A percentile compares a stretch with the other conserved stretches of the same genome.
phyloP scores from a whole-genome alignment of 768 basidiomycete genomes.

The Leccinum arenicola region DNA sequence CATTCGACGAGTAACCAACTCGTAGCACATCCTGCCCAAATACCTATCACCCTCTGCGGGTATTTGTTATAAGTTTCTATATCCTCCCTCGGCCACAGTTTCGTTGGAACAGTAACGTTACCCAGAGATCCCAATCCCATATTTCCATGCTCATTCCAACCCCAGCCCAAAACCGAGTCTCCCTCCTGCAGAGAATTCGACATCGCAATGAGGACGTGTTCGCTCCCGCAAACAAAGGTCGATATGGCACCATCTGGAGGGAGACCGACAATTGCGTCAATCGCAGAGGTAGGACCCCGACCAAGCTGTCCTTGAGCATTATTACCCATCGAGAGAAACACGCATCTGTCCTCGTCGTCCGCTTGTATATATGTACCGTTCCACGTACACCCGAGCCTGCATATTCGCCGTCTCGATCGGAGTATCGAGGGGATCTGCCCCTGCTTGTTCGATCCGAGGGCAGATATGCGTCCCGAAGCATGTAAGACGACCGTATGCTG shows the following conservation, averaged over 20 bases:
- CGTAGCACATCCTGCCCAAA: constrained; percentile 34
- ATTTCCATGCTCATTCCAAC: constrained; percentile 99
- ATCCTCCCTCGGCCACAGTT: constrained; percentile 47
- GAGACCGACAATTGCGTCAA: constrained; percentile 14
- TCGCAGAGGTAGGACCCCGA: constrained; percentile 15
- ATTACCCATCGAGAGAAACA: constrained; percentile 52
- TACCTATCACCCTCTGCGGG: constrained; percentile 15
- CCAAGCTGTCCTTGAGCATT: constrained; percentile 68
- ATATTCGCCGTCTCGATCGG: constrained; percentile 23
- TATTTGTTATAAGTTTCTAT: constrained; percentile 3
- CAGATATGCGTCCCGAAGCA: constrained; percentile 44
- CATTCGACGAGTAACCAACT: constrained; percentile 32
- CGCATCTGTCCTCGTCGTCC: constrained; percentile 13
- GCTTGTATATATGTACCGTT: constrained; percentile 63
- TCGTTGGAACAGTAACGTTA: constrained; percentile 49
- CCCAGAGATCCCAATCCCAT: constrained; percentile 63
- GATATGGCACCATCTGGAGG: constrained; percentile 29
- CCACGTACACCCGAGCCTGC: constrained; percentile 65
- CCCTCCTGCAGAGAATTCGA: constrained; percentile 26
- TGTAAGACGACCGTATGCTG: constrained; percentile 49
- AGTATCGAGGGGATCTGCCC: constrained; percentile 53
- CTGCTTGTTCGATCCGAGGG: constrained; percentile 72
- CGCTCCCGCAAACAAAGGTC: constrained; percentile 71
- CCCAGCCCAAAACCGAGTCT: constrained; percentile 73
- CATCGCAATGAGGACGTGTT: constrained; percentile 64